These are phyloP conservation scores for Fragilaria radians DNA, from an alignment of 108 stramenopile species.

Conservation along the genomic window DNA sequence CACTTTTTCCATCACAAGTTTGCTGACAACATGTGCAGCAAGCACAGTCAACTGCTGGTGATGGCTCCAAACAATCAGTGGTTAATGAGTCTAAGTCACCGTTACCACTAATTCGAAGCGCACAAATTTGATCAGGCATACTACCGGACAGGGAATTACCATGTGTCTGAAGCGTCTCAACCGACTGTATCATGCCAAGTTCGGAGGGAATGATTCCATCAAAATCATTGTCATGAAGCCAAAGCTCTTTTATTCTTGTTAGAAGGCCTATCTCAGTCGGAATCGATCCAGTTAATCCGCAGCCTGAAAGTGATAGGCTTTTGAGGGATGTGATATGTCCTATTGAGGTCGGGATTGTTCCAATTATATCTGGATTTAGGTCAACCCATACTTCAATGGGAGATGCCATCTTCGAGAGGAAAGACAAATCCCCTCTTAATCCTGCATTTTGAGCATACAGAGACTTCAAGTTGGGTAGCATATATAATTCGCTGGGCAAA, in stretches of 20 bases:
- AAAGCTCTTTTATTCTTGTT: neutral
- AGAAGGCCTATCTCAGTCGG: conserved; percentile 3
- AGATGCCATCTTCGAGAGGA: conserved; percentile 18
- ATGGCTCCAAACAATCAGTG: too few relatives aligned
- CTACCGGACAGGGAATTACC: neutral
- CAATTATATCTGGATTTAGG: conserved; percentile 25
- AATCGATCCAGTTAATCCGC: neutral
- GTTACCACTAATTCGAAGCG: too few relatives aligned
- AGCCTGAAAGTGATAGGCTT: neutral
- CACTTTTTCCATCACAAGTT: too few relatives aligned
- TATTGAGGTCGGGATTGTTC: conserved; percentile 6
- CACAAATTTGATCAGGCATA: neutral
- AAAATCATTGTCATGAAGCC: conserved; percentile 3
- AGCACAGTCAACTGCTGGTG: too few relatives aligned
- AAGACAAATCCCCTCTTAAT: conserved; percentile 24
- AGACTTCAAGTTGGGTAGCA: conserved; percentile 28
- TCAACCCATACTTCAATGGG: conserved; percentile 23
- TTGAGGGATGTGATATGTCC: conserved; percentile 5
- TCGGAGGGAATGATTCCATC: neutral
- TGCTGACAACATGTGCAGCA: too few relatives aligned
- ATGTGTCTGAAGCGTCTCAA: neutral
- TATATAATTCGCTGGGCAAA: conserved; percentile 16
- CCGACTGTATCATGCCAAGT: neutral
- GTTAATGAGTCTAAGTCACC: too few relatives aligned
- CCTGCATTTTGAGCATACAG: conserved; percentile 27